phyloP scores from a whole-genome alignment of 2,329 filamentous ascomycete genomes.

The Diaporthe citrichinensis region DNA sequence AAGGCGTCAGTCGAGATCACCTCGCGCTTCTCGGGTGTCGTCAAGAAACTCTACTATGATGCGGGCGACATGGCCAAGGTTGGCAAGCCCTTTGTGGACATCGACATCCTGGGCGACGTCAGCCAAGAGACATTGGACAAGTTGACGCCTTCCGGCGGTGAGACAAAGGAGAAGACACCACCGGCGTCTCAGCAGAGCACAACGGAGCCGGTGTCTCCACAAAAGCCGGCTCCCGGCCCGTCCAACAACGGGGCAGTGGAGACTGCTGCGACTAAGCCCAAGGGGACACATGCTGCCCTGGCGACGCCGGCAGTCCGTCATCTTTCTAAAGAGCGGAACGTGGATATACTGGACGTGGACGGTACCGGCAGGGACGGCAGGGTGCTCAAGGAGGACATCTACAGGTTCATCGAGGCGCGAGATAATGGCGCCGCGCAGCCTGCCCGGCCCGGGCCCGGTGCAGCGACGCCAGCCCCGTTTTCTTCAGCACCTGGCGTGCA shows the following conservation, averaged over 20 bases:
- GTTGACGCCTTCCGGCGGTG: conserved; percentile 49
- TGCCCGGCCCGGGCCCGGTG: conserved; percentile 6
- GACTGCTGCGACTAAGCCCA: conserved; percentile 50
- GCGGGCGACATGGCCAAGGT: conserved; percentile 97
- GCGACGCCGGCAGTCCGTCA: conserved; percentile 95
- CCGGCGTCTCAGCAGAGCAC: conserved; percentile 14
- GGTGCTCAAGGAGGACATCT: conserved; percentile 93
- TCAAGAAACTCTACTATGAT: conserved; percentile 97
- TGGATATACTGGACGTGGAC: conserved; percentile 83
- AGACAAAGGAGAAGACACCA: conserved; percentile 20
- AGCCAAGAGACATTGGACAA: conserved; percentile 70
- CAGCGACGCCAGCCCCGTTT: conserved; percentile 43
- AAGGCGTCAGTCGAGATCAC: conserved; percentile 95
- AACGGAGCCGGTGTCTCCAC: conserved; percentile 48
- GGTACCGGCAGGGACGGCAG: conserved; percentile 93
- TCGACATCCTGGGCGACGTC: conserved; percentile 87
- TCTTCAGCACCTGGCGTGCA: conserved; percentile 62
- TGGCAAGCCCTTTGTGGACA: conserved; percentile 93
- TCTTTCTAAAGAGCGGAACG: conserved; percentile 81
- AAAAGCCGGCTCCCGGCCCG: conserved; percentile 37
- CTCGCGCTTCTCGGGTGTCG: conserved; percentile 92
- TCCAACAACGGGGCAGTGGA: conserved; percentile 27
- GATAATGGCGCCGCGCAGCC: conserved; percentile 53
- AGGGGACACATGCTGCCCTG: conserved; percentile 78
- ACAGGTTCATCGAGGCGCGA: conserved; percentile 74